Evolutionary conservation across 495 filamentous ascomycete genomes (phyloP).

Genomic region (Aspergillus baeticus): DNA sequence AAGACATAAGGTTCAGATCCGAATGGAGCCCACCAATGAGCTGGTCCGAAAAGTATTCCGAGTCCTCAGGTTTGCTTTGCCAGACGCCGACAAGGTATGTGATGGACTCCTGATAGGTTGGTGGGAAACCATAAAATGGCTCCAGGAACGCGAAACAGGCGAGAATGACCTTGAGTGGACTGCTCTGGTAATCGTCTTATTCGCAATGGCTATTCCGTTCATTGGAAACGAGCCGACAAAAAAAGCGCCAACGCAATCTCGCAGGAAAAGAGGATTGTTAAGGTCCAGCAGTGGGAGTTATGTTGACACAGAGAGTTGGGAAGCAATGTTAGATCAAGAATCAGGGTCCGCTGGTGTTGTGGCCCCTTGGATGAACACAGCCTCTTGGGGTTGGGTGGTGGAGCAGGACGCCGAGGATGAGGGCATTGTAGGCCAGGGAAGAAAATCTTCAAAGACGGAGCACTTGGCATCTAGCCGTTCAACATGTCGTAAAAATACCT

Average conservation of each 20-base stretch:
- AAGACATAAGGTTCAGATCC: constrained; percentile 64
- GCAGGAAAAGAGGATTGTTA: constrained; percentile 51
- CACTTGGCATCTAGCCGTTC: constrained; percentile 25
- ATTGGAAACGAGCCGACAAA: constrained; percentile 37
- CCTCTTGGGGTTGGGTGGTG: constrained; percentile 73
- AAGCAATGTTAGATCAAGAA: constrained; percentile 57
- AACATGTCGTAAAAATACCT: constrained; percentile 48
- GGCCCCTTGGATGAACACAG: constrained; percentile 63
- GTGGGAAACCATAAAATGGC: constrained; percentile 75
- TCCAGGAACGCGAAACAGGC: constrained; percentile 48
- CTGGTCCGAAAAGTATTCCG: constrained; percentile 59
- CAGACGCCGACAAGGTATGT: constrained; percentile 51
- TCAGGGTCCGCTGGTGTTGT: constrained; percentile 53
- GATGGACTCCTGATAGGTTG: constrained; percentile 68
- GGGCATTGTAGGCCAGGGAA: constrained; percentile 18
- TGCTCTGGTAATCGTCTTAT: constrained; percentile 67
- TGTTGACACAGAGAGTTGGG: constrained; percentile 59
- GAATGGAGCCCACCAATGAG: constrained; percentile 61
- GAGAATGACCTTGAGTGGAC: constrained; percentile 72
- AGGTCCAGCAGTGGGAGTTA: constrained; percentile 61
- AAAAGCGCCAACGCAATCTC: constrained; percentile 37
- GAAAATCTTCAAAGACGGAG: constrained; percentile 22
- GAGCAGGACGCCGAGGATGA: constrained; percentile 54
- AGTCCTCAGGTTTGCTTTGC: constrained; percentile 61
- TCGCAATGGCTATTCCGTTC: constrained; percentile 58